These are phyloP conservation scores for Clonostachys rhizophaga DNA, from an alignment of 2,329 filamentous ascomycete genomes.

Conservation along the genomic window DNA sequence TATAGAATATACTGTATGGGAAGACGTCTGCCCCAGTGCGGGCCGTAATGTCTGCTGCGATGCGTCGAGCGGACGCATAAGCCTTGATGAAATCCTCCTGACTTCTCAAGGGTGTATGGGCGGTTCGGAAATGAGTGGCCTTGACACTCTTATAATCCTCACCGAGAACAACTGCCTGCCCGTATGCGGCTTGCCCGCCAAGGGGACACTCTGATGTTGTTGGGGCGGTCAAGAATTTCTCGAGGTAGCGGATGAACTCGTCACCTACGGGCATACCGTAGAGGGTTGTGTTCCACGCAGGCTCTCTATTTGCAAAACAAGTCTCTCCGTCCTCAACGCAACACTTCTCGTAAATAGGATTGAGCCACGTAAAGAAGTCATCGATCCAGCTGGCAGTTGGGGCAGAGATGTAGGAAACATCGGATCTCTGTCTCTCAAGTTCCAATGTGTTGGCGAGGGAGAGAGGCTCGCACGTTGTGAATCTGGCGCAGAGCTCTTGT, in stretches of 20 bases:
- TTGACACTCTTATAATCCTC: conserved; percentile 60
- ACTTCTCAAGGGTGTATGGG: conserved; percentile 79
- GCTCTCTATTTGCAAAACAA: conserved; percentile 75
- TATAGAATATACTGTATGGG: conserved; percentile 96
- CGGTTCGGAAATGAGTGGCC: conserved; percentile 88
- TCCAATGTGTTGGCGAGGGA: conserved; percentile 89
- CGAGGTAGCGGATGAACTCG: conserved; percentile 85
- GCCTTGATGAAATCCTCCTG: conserved; percentile 92
- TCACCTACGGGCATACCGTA: conserved; percentile 86
- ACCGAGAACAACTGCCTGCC: conserved; percentile 78
- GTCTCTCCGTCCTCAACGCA: conserved; percentile 67
- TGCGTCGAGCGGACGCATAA: conserved; percentile 84
- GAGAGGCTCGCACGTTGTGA: conserved; percentile 79
- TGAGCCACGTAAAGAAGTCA: conserved; percentile 95
- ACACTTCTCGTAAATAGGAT: conserved; percentile 68
- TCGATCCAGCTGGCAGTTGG: conserved; percentile 95
- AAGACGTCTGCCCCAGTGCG: conserved; percentile 79
- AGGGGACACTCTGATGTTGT: conserved; percentile 83
- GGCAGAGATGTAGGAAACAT: conserved; percentile 83
- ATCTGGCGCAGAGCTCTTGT: conserved; percentile 83
- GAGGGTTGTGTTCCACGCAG: conserved; percentile 85
- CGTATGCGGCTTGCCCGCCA: conserved; percentile 83
- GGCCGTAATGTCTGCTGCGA: conserved; percentile 69
- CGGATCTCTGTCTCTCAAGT: conserved; percentile 84
- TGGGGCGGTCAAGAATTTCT: conserved; percentile 76